Conservation (phyloP, 2,329 filamentous ascomycete genomes). For the Hypoxylon sp. region DNA sequence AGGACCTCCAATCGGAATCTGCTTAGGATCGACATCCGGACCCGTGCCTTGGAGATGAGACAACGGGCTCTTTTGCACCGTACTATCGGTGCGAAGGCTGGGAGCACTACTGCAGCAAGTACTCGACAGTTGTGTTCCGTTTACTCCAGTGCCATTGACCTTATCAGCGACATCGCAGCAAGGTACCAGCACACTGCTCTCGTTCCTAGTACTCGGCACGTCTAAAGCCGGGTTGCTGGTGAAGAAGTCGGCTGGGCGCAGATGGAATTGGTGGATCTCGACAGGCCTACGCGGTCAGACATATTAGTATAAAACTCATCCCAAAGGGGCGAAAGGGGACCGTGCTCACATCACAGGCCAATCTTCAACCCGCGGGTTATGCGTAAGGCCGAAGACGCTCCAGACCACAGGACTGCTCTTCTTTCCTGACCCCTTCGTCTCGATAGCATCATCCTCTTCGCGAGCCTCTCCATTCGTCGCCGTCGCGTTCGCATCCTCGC, state of each 20-base stretch:
- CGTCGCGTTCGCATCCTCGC: slow-evolving; percentile 29
- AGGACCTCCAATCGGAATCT: slow-evolving; percentile 32
- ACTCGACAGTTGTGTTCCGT: slow-evolving; percentile 30
- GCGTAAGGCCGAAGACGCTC: slow-evolving; percentile 65
- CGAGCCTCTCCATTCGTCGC: slow-evolving; percentile 47
- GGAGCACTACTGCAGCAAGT: slow-evolving; percentile 35
- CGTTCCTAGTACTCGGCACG: slow-evolving; percentile 58
- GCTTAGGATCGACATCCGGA: slow-evolving; percentile 49
- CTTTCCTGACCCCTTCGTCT: slow-evolving; percentile 56
- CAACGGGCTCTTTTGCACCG: slow-evolving; percentile 53
- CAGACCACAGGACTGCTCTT: slow-evolving; percentile 67
- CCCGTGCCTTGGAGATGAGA: slow-evolving; percentile 56
- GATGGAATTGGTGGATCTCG: slow-evolving; percentile 64
- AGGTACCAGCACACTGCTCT: slow-evolving; percentile 60
- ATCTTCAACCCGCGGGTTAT: slow-evolving; percentile 65
- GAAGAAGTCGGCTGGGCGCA: slow-evolving; percentile 64
- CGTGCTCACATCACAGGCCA: slow-evolving; percentile 66
- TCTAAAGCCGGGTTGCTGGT: slow-evolving; percentile 64
- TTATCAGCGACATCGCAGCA: slow-evolving; percentile 43
- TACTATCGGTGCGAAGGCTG: slow-evolving; percentile 39
- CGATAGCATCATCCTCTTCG: slow-evolving; percentile 21
- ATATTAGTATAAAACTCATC: slow-evolving; percentile 8
- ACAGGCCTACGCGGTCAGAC: slow-evolving; percentile 58
- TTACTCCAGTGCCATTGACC: slow-evolving; percentile 22
- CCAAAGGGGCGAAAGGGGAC: slow-evolving; percentile 7